These are phyloP conservation scores for Chalaropsis thielavioides DNA, from an alignment of 2,329 filamentous ascomycete genomes.

Conservation along the genomic window DNA sequence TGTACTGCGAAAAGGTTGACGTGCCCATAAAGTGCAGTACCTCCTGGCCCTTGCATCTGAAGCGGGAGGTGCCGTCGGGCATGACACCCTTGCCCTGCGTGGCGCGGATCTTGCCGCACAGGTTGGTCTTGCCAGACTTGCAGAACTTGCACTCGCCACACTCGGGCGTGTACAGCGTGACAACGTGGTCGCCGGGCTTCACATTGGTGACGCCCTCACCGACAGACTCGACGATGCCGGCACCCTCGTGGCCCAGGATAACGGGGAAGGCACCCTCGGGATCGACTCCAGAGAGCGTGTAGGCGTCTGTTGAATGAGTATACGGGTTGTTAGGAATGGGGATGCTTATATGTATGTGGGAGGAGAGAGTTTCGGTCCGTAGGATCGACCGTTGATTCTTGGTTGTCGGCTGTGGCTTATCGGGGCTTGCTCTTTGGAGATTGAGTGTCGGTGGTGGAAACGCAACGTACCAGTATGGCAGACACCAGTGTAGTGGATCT, in stretches of 20 bases:
- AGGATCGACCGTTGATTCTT: no score
- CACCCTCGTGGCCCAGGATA: constrained; percentile 79
- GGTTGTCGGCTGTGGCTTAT: no score
- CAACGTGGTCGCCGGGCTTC: constrained; percentile 82
- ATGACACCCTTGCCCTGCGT: constrained; percentile 94
- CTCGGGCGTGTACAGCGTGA: constrained; percentile 88
- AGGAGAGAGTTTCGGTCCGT: neutral
- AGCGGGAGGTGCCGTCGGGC: constrained; percentile 91
- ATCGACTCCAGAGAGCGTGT: constrained; percentile 90
- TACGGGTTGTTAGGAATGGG: neutral
- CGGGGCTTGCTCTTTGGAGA: no score
- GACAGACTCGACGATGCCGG: constrained; percentile 82
- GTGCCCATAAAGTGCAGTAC: constrained; percentile 98
- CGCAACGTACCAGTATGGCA: constrained; percentile 74
- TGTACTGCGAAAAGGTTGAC: constrained; percentile 97
- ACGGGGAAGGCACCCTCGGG: constrained; percentile 89
- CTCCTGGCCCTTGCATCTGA: constrained; percentile 88
- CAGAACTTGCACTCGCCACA: constrained; percentile 99
- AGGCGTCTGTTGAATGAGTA: constrained; percentile 58
- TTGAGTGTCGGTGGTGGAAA: no score
- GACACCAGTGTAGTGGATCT: constrained; percentile 96
- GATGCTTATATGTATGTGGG: neutral
- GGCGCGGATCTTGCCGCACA: constrained; percentile 95
- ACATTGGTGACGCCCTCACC: constrained; percentile 91
- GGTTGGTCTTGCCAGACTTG: constrained; percentile 97